Percentiles rank a stretch among this genome's conserved stretches.
Conservation (phyloP, 2,329 filamentous ascomycete genomes). For the Geosmithia flava region DNA sequence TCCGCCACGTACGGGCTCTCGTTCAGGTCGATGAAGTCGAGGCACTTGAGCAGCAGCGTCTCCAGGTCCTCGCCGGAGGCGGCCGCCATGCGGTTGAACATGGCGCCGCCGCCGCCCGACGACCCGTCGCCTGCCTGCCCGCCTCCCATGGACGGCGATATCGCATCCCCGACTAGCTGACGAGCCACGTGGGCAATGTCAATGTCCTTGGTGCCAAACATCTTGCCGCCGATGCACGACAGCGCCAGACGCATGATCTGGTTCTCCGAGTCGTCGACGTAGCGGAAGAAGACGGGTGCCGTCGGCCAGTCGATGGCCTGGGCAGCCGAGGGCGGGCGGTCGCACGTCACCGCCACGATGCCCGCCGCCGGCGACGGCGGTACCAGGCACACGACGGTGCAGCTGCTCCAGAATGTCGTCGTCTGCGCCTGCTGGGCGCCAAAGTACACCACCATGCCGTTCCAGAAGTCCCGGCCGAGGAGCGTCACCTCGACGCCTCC, state of each 20-base stretch:
- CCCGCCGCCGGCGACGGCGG: slow-evolving; percentile 59
- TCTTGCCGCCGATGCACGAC: slow-evolving; percentile 50
- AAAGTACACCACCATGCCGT: slow-evolving; percentile 72
- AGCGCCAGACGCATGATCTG: slow-evolving; percentile 56
- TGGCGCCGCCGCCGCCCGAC: slow-evolving; percentile 30
- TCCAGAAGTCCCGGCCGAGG: slow-evolving; percentile 68
- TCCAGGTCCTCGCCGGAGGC: slow-evolving; percentile 43
- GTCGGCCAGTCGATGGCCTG: slow-evolving; percentile 22
- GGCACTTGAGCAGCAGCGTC: slow-evolving; percentile 54
- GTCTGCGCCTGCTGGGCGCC: slow-evolving; percentile 53
- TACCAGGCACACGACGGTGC: slow-evolving; percentile 66
- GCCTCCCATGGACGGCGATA: background rate
- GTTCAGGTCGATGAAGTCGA: slow-evolving; percentile 71
- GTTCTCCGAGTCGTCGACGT: slow-evolving; percentile 59
- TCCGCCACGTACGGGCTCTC: slow-evolving; percentile 56
- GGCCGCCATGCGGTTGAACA: slow-evolving; percentile 23
- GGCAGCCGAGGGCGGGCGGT: slow-evolving; percentile 27
- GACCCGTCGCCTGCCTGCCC: slow-evolving; percentile 21
- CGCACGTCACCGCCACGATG: slow-evolving; percentile 59
- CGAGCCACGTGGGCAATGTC: slow-evolving; percentile 50
- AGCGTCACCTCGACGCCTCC: slow-evolving; percentile 83
- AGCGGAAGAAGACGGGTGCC: slow-evolving; percentile 60
- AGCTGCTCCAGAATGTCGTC: slow-evolving; percentile 70
- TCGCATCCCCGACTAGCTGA: slow-evolving; percentile 37
- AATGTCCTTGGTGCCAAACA: slow-evolving; percentile 45